Evolutionary conservation across 2,329 filamentous ascomycete species (phyloP), one percentile per base, ranked within the genome.

Genomic region (Microcyclosporella mali): DNA sequence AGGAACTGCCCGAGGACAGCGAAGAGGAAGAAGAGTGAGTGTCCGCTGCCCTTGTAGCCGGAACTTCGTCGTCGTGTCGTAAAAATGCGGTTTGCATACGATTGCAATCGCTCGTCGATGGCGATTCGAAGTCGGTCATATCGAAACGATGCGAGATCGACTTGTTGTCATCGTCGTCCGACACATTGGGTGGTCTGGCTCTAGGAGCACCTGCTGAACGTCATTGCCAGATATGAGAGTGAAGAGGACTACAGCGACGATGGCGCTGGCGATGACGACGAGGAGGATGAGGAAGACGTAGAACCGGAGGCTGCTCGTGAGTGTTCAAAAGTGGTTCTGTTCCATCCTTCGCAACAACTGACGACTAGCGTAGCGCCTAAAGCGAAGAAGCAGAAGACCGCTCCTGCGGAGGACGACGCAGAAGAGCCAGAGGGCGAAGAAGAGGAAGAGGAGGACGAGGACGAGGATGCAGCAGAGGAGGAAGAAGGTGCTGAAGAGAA

Each of bases 1-100:
- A 65, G 41, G 66, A 66, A 33, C 65, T 70, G 19, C 67, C 67
- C 3, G 66, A 64, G 43, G 67, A 69, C 41, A 66, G 65, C 40
- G 67, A 67, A 46, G 64, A 63, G 41, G 66, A 69, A 45, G 61
- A 64, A 47, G 67, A 69, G 63, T 67, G 66, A 61, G 67, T 48
- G 14, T 1, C 19, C 10, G 25, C 35, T 36, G 41, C 35, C 41
- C 35, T 36, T 38, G 14, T 29, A n/a, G 16, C 40, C 34, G 33
- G 40, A 44, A 30, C 31, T 30, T 25, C 15, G 35, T 27, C 35
- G 35, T 14, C 16, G 18, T 30, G 36, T 44, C 41, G 41, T 36
- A 27, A 17, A 21, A 12, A n/a, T 25, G 21, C 37, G 30, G 31
- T 30, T 21, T n/a, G 18, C 19, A 32, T 33, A 31, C 36, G 29